Evolutionary conservation across 2,329 filamentous ascomycete genomes (phyloP), one percentile per base, ranked within the genome.

Genomic region (Pseudogymnoascus sp.): DNA sequence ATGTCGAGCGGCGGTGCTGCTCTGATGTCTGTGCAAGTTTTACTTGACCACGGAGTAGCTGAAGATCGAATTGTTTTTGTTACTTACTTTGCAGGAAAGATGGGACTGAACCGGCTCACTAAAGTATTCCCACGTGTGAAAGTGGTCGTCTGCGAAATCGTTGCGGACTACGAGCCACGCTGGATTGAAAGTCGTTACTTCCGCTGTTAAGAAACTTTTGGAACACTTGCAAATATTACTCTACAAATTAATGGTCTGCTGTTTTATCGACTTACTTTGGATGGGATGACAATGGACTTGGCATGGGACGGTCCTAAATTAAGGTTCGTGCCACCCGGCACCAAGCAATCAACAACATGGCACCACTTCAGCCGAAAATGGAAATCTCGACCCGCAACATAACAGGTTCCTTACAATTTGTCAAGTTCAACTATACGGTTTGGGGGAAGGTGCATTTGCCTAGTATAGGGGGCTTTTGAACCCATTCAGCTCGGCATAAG

Each of bases 11-110:
- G 94, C 44, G 93, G 92, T 36, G 84, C 85, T 13, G 85, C 84
- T 1, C 78, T 99, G 63, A 99, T 99, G 94, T 92, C 94, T 0
- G 92, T 97, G 42, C 89, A 94, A 71, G 91, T 97, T n/a, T 79
- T 99, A 61, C 86, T 96, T 13, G 94, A 99, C 73, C 92, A 97
- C 71, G 94, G 94, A 9, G 92, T 97, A 5, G 78, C 84, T 5
- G 87, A 94, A 71, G 84, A 91, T 51, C 87, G 82, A 66, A 96
- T 99, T 66, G 90, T 97, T 35, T 88, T 97, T 73, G 92, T 96
- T 39, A 96, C 93, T 3, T 97, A 95, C 72, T 89, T 91, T 66
- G 93, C 92, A 3, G 93, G 93, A 7, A 86, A 86, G 66, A 85
- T 90, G 68, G 94, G 92, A 0, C 74, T 97, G 65, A 91, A 94